Percentiles rank a stretch among this genome's conserved stretches.
Conservation (phyloP, 176 grass and related monocot genomes). For the Oryza meridionalis region DNA sequence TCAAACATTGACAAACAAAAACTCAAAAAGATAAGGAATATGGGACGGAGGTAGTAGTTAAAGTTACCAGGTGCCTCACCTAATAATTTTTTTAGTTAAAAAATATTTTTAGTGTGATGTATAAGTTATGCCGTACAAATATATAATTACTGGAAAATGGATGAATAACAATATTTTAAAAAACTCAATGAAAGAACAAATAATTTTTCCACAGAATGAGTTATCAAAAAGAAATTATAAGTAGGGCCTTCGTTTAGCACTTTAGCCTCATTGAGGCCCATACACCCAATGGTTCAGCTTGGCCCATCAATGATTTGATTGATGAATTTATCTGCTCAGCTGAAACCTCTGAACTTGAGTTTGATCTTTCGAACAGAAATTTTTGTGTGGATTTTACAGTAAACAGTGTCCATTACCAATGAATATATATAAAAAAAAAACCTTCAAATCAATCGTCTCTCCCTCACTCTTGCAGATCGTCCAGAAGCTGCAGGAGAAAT, state of each 20-base stretch:
- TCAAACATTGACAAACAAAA: too few species aligned
- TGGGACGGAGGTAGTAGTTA: too few species aligned
- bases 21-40: too few species aligned
- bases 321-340: too few species aligned
- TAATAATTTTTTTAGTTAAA: neutral
- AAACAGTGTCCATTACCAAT: too few species aligned
- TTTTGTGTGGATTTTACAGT: too few species aligned
- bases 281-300: neutral
- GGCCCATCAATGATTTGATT: neutral
- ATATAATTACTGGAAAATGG: neutral
- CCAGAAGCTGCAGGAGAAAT: constrained; percentile 61
- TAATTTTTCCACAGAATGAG: neutral
- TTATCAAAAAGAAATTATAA: neutral
- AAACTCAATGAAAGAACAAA: neutral
- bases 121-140: neutral
- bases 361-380: neutral
- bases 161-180: neutral
- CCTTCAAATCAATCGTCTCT: too few species aligned
- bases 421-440: too few species aligned
- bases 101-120: neutral
- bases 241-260: too few species aligned
- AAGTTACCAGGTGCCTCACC: neutral
- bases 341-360: neutral
- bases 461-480: constrained; percentile 41
- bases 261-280: too few species aligned